Evolutionary conservation across 2,329 filamentous ascomycete genomes (phyloP), one percentile per base, ranked within the genome.

Genomic region (Aspergillus vadensis): DNA sequence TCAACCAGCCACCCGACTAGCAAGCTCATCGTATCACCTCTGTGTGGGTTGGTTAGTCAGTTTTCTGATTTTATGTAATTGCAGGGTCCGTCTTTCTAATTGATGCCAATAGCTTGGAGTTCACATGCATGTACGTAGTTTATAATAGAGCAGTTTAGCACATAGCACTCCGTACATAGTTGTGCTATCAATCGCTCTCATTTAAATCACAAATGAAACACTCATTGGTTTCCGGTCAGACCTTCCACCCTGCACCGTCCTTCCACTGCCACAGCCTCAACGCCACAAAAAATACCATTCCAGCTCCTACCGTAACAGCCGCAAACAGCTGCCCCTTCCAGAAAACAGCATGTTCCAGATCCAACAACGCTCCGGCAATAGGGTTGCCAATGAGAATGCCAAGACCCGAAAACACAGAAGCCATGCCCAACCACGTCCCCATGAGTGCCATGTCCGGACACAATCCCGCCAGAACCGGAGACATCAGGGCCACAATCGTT

Each of bases 351-450:
- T 44, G 17, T 6, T 19, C 17, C 7, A 44, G 23, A 69, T 56
- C 51, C 47, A 63, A 38, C 21, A 69, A 39, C 14, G 65, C 57
- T 2, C 66, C 67, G 0, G 65, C 66, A 53, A 68, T 65, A 4
- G 68, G 69, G 39, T 61, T 69, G 0, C 69, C 69, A 63, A 70
- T 67, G 15, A 70, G 52, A 10, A 66, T 32, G 2, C 69, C 69
- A 38, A 64, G 69, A 51, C 7, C 73, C 63, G 25, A 57, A 39
- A 68, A 61, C 3, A 43, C 58, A 25, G 77, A 78, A 0, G 69
- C 71, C 77, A 80, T 80, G 0, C 79, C 79, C 47, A 80, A 75
- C 2, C 78, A 68, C 0, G 78, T 79, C 0, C 79, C 78, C 5
- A 80, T 69, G 1, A 70, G 65, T 2, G 61, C 56, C 4, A 72